phyloP scores from a whole-genome alignment of 305 asterid species.

The Fraxinus paxiana region DNA sequence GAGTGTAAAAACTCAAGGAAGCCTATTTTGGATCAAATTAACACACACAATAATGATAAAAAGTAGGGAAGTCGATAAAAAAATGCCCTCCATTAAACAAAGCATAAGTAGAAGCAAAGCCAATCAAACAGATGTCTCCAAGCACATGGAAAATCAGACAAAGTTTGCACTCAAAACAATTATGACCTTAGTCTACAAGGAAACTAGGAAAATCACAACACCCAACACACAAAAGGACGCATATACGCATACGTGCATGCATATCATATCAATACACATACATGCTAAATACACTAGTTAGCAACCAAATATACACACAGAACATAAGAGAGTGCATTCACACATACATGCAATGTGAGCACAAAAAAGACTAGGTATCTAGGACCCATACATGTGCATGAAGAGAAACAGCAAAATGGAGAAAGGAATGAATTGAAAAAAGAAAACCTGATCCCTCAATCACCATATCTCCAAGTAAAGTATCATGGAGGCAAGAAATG shows the following conservation, averaged over 20 bases:
- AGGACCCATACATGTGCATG: neutral
- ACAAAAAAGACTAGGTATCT: neutral
- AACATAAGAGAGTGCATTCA: neutral
- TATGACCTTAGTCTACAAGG: neutral
- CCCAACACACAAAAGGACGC: neutral
- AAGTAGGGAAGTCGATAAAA: neutral
- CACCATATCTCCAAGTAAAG: constrained; percentile 14
- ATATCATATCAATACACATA: neutral
- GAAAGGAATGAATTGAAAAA: neutral
- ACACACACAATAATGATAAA: neutral
- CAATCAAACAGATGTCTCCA: neutral
- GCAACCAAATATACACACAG: neutral
- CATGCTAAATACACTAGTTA: neutral
- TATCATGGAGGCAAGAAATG: constrained; percentile 19
- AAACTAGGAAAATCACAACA: neutral
- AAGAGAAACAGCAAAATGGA: neutral
- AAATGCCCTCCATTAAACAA: neutral
- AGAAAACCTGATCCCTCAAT: neutral
- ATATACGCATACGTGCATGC: neutral
- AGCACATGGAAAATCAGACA: neutral
- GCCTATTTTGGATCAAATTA: neutral
- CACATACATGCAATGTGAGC: neutral
- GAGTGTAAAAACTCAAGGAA: neutral
- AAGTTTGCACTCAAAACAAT: neutral
- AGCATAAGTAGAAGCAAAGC: neutral